Conservation (phyloP, 352 stramenopile species). For the Phytophthora cryptogea region DNA sequence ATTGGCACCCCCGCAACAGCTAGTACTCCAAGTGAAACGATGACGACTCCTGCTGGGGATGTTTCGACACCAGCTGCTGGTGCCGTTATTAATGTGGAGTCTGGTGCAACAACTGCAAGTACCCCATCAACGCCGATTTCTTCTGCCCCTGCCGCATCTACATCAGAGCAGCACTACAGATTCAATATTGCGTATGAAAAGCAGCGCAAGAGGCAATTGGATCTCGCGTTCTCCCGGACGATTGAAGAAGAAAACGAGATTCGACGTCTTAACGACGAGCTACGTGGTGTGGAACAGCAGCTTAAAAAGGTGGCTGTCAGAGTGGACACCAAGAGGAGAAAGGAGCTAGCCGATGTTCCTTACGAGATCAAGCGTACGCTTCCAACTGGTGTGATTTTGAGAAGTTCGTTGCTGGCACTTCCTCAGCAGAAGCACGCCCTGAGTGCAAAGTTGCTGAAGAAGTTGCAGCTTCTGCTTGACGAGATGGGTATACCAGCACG, state of each 20-base stretch:
- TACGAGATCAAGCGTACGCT: conserved; percentile 62
- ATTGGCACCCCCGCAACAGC: neutral
- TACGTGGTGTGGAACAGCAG: conserved; percentile 63
- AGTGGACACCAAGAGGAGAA: conserved; percentile 75
- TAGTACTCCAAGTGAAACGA: conserved; percentile 6
- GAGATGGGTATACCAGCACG: conserved; percentile 66
- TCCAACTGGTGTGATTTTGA: conserved; percentile 57
- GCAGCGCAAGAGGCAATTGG: conserved; percentile 71
- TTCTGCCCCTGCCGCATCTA: conserved; percentile 9
- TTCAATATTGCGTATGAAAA: conserved; percentile 77
- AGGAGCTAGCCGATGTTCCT: conserved; percentile 63
- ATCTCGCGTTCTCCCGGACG: conserved; percentile 64
- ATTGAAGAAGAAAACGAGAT: conserved; percentile 73
- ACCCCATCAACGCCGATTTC: conserved; percentile 14
- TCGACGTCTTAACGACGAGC: conserved; percentile 54
- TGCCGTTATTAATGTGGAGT: conserved; percentile 8
- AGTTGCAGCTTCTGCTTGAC: conserved; percentile 67
- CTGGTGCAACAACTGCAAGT: conserved; percentile 2
- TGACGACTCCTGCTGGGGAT: conserved; percentile 4
- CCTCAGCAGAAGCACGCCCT: conserved; percentile 55
- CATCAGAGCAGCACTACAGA: conserved; percentile 39
- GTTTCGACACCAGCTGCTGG: conserved; percentile 5
- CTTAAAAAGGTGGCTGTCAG: conserved; percentile 69
- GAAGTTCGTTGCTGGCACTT: conserved; percentile 56
- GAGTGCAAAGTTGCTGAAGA: conserved; percentile 70